Percentiles rank a stretch among this genome's conserved stretches.
Conservation (phyloP, 2,329 filamentous ascomycete species). For the Aspergillus niger region DNA sequence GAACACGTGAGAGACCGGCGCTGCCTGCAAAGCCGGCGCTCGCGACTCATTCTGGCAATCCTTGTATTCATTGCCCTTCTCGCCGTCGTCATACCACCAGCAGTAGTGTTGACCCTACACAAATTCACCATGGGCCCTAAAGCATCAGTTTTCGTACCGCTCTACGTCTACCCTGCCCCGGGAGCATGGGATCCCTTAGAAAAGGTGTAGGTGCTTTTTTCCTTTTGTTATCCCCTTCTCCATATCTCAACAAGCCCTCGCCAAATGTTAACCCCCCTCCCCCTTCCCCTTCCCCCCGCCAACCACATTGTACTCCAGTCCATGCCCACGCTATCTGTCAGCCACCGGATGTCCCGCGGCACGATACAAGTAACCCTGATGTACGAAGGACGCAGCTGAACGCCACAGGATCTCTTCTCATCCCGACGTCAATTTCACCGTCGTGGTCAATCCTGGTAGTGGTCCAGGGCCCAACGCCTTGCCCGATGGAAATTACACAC, state of each 20-base stretch:
- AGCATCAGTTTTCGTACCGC: constrained; percentile 50
- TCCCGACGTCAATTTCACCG: constrained; percentile 51
- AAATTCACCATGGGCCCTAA: constrained; percentile 40
- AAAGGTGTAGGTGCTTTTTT: constrained; percentile 41
- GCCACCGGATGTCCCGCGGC: constrained; percentile 17
- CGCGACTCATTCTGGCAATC: constrained; percentile 30
- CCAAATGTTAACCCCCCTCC: background rate
- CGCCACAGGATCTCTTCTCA: constrained; percentile 40
- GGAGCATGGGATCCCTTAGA: constrained; percentile 51
- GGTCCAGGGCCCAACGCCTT: constrained; percentile 49
- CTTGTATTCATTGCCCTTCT: constrained; percentile 34
- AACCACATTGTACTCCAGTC: constrained; percentile 13
- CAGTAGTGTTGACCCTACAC: constrained; percentile 37
- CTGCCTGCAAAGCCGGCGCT: constrained; percentile 32
- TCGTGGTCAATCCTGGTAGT: constrained; percentile 52
- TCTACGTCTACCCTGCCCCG: constrained; percentile 53
- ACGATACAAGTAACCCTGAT: constrained; percentile 15
- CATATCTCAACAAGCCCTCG: background rate
- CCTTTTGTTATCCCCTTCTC: background rate
- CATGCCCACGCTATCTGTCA: constrained; percentile 20
- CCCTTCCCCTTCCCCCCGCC: constrained; percentile 13
- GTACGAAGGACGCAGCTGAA: constrained; percentile 26
- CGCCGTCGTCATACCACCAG: constrained; percentile 35
- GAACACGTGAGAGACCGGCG: constrained; percentile 38
- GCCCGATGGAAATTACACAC: constrained; percentile 48